phyloP scores from a whole-genome alignment of 306 rosid species.

The Quercus rubra region DNA sequence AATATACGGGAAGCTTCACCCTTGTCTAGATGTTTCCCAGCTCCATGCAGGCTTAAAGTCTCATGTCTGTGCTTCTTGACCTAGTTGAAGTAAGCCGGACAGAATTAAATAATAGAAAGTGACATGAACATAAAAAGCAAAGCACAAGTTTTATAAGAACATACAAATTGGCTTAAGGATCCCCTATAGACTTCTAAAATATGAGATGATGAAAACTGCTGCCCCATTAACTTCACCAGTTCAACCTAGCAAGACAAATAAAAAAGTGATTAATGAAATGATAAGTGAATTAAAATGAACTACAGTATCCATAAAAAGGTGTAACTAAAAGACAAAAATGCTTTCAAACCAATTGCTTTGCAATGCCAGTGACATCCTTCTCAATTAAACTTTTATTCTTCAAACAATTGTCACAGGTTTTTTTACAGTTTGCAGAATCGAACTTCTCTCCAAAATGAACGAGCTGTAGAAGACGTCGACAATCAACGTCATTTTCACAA shows the following conservation, averaged over 20 bases:
- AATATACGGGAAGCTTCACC: constrained; percentile 92
- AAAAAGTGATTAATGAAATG: constrained; percentile 20
- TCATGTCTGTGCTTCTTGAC: constrained; percentile 87
- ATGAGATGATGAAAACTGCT: constrained; percentile 85
- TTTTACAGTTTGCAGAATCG: constrained; percentile 74
- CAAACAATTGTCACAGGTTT: constrained; percentile 94
- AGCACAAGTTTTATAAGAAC: constrained; percentile 23
- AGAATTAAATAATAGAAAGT: constrained; percentile 17
- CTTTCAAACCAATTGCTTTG: constrained; percentile 85
- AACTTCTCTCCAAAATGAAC: constrained; percentile 92
- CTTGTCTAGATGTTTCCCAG: constrained; percentile 83
- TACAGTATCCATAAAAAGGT: constrained; percentile 12
- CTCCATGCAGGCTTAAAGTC: constrained; percentile 66
- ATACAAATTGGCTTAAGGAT: constrained; percentile 82
- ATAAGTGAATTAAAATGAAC: constrained; percentile 1
- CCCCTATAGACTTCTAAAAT: constrained; percentile 90
- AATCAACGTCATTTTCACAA: constrained; percentile 90
- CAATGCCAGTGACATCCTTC: constrained; percentile 80
- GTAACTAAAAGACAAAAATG: not conserved
- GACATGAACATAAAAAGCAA: constrained; percentile 12
- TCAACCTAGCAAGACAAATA: constrained; percentile 61
- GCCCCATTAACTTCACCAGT: constrained; percentile 69
- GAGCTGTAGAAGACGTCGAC: constrained; percentile 88
- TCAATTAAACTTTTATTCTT: constrained; percentile 59
- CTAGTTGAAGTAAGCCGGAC: constrained; percentile 36